Evolutionary conservation across 2,329 filamentous ascomycete species (phyloP).

Genomic region (Niveomyces coronatus): DNA sequence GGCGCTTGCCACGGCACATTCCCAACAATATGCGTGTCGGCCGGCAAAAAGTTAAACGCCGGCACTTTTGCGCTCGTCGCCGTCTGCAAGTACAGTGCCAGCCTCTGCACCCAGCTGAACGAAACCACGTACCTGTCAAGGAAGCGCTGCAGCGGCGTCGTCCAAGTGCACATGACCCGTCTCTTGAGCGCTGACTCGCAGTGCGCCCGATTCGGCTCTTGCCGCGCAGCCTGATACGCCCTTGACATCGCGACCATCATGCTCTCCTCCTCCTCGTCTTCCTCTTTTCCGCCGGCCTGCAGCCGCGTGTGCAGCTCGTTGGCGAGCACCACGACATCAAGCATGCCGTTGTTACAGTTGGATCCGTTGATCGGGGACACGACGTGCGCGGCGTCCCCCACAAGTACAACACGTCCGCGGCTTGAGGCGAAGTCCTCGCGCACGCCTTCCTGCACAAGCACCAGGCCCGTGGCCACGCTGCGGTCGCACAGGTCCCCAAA

Average conservation of each 20-base stretch:
- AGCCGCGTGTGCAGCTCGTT: constrained; percentile 18
- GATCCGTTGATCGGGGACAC: constrained; percentile 21
- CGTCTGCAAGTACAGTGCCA: constrained; percentile 8
- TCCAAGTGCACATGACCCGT: constrained; percentile 1
- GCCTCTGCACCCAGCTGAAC: constrained; percentile 6
- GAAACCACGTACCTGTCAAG: constrained; percentile 16
- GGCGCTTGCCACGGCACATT: constrained; percentile 13
- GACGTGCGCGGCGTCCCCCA: constrained; percentile 24
- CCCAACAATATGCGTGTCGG: constrained; percentile 11
- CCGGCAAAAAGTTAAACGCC: constrained; percentile 17
- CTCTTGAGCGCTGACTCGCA: neutral
- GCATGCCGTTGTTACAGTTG: constrained; percentile 21
- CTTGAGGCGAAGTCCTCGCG: constrained; percentile 17
- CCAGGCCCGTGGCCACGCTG: constrained; percentile 13
- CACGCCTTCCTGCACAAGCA: constrained; percentile 21
- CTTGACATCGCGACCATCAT: constrained; percentile 1
- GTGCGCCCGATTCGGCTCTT: neutral
- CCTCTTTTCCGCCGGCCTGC: too few species aligned
- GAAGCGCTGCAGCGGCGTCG: constrained; percentile 11
- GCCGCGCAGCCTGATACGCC: constrained; percentile 8
- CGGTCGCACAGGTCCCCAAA: constrained; percentile 18
- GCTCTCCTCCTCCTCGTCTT: too few species aligned
- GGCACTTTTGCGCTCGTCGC: constrained; percentile 8
- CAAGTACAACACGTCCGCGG: constrained; percentile 18
- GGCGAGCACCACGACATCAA: constrained; percentile 16